phyloP scores from a whole-genome alignment of 306 rosid genomes.

The Cucumis cinereus region DNA sequence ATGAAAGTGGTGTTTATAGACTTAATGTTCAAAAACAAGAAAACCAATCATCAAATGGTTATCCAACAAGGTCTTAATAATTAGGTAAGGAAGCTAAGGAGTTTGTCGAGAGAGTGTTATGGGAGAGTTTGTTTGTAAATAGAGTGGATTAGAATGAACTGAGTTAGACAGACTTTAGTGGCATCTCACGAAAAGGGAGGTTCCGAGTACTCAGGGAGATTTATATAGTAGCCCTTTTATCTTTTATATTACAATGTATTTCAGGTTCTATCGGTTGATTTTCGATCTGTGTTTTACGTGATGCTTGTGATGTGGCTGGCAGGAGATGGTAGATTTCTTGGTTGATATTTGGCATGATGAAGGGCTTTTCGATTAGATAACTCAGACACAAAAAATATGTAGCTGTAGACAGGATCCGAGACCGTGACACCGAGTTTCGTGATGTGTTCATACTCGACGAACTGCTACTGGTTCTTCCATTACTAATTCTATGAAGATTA shows the following conservation, averaged over 20 bases:
- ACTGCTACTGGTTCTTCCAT: background rate
- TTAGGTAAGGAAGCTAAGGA: background rate
- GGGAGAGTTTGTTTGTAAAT: too few species aligned
- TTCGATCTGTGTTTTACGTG: background rate
- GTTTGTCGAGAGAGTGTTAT: background rate
- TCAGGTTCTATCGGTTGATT: background rate
- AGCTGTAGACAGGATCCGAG: background rate
- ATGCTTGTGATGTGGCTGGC: slow-evolving; percentile 17
- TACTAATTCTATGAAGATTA: background rate
- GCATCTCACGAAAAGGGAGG: background rate
- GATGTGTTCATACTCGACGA: background rate
- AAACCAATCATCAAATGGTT: too few species aligned
- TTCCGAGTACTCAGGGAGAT: too few species aligned
- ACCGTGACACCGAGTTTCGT: background rate
- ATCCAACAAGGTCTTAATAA: too few species aligned
- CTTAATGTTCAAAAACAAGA: too few species aligned
- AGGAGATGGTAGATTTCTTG: slow-evolving; percentile 98
- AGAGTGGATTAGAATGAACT: too few species aligned
- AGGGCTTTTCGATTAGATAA: slow-evolving; percentile 48
- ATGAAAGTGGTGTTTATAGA: too few species aligned
- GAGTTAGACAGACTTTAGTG: background rate
- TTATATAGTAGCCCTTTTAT: too few species aligned
- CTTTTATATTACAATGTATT: too few species aligned
- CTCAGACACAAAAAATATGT: background rate
- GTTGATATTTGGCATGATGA: slow-evolving; percentile 92